Percentiles rank a stretch among this genome's conserved stretches.
phyloP scores from a whole-genome alignment of 257 asterid genomes.

The Gentiana straminea region DNA sequence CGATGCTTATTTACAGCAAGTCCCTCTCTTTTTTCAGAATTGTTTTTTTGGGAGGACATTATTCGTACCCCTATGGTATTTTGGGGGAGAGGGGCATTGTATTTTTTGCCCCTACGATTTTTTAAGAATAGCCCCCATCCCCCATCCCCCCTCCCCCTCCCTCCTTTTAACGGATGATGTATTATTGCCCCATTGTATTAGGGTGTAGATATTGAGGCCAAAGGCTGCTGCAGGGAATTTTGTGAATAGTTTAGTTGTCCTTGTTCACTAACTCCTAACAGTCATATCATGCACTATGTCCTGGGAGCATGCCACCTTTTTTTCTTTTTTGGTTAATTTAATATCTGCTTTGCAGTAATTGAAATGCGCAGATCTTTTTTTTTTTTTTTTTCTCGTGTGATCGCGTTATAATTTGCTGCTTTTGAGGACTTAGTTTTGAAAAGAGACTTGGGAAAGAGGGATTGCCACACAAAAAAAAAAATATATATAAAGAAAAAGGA shows the following conservation, averaged over 20 bases:
- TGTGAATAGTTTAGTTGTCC: conserved; percentile 22
- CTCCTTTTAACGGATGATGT: conserved; percentile 22
- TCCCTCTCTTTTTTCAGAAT: conserved; percentile 13
- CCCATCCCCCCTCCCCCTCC: conserved; percentile 9
- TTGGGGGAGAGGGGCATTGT: conserved; percentile 48
- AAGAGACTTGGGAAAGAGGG: no score
- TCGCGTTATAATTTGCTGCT: no score
- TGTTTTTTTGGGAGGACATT: neutral
- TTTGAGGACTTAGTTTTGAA: no score
- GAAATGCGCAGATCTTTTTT: neutral
- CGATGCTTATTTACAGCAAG: conserved; percentile 7
- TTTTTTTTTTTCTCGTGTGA: no score
- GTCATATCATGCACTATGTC: conserved; percentile 5
- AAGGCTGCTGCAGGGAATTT: conserved; percentile 56
- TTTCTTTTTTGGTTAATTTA: conserved; percentile 13
- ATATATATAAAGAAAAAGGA: no score
- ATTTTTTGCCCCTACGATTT: conserved; percentile 11
- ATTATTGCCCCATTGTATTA: conserved; percentile 12
- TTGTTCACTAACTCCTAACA: neutral
- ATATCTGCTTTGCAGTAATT: conserved; percentile 2
- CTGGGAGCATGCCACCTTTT: conserved; percentile 12
- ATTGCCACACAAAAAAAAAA: no score
- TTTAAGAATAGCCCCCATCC: no score
- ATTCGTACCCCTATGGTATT: conserved; percentile 18
- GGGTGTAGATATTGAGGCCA: conserved; percentile 54